Evolutionary conservation across 768 basidiomycete species (phyloP).

Genomic region (Phlebiopsis flavidoalba): DNA sequence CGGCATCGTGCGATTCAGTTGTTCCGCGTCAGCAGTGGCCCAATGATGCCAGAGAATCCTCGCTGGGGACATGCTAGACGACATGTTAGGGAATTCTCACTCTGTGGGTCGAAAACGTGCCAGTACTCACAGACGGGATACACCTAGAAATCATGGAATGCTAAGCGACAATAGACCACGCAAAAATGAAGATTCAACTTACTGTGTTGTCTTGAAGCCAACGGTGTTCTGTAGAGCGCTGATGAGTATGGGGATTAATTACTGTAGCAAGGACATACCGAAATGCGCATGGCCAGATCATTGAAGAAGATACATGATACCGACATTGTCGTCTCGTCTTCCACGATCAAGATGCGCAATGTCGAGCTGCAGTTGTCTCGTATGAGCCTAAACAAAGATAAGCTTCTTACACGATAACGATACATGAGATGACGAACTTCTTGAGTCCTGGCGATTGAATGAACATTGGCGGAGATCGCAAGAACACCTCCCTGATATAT

Average conservation of each 20-base stretch:
- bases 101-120: not conserved
- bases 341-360: not conserved
- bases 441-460: too few species aligned
- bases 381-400: not conserved
- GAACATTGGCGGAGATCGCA: not conserved
- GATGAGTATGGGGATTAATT: not conserved
- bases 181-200: not conserved
- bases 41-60: not conserved
- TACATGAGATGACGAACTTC: too few species aligned
- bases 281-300: not conserved
- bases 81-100: not conserved
- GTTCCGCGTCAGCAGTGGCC: not conserved
- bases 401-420: too few species aligned
- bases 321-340: not conserved
- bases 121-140: not conserved
- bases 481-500: not conserved
- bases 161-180: not conserved
- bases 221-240: not conserved
- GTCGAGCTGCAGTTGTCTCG: not conserved
- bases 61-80: not conserved
- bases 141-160: not conserved
- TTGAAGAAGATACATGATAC: not conserved
- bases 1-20: not conserved
- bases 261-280: not conserved
- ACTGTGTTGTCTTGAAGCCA: not conserved